Evolutionary conservation across 176 grass and related monocot genomes (phyloP), one percentile per base, ranked within the genome.

Genomic region (Stipa capillata): DNA sequence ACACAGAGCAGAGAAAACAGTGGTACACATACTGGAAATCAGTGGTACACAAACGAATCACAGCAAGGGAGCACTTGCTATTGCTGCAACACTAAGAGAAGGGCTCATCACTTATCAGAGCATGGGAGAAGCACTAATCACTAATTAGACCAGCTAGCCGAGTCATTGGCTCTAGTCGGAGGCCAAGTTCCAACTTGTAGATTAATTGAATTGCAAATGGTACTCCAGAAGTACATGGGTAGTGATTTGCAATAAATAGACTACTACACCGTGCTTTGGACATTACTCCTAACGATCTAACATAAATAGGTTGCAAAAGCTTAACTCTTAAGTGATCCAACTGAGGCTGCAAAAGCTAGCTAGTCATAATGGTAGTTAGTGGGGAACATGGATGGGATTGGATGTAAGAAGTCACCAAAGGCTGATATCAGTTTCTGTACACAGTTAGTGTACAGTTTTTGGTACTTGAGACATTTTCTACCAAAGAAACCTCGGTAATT

Each of bases 221-320:
- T 74, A 79, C 55, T 50, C 54, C 43, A 79, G 42, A 74, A 80
- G 51, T 62, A 40, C 23, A 83, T 65, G 59, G 12, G 5, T 7
- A 37, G 11, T 32, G 63, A 76, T 37, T 69, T 35, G 39, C 49
- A 35, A 11, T 28, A 65, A 50, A 29, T 11, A 40, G 10, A 41
- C 5, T 15, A 74, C 13, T 50, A 31, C 28, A 7, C 55, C 28
- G 55, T 53, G 34, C 32, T 52, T 43, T 44, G 35, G 16, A 69
- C 25, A 65, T 43, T 45, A 34, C 21, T 24, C 40, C 37, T 37
- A 25, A 58, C 10, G 29, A 66, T 54, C n/a, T 34, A 66, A 8
- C 12, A 73, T 18, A 47, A 43, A 65, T 56, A 49, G 36, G 42
- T 23, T 72, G 23, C 59, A 67, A 24, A 70, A 34, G 48, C 50